Percentiles rank a stretch among this genome's conserved stretches.
phyloP scores from a whole-genome alignment of 192 early-diverging fungal species.

The Rhizophagus prolifer region DNA sequence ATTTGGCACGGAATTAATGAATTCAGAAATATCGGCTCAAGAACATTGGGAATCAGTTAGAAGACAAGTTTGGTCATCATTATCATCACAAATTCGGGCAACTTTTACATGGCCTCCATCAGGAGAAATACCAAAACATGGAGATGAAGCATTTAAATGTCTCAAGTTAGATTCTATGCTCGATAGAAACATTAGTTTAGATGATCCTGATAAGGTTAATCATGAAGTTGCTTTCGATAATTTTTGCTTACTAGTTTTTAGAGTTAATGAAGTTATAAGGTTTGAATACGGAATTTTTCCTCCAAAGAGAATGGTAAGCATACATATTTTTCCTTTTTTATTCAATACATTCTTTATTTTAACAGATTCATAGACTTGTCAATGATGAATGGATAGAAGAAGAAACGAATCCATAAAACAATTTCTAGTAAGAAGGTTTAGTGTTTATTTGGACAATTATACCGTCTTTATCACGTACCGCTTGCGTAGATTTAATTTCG shows the following conservation, averaged over 20 bases:
- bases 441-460: slow-evolving; percentile 4
- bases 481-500: neutral
- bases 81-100: slow-evolving; percentile 60
- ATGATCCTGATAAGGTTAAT: slow-evolving; percentile 53
- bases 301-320: slow-evolving; percentile 51
- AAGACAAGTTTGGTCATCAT: slow-evolving; percentile 52
- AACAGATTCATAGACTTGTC: neutral
- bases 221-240: slow-evolving; percentile 76
- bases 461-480: neutral
- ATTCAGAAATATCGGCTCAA: slow-evolving; percentile 37
- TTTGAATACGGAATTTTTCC: slow-evolving; percentile 51
- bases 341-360: neutral
- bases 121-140: slow-evolving; percentile 52
- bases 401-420: neutral
- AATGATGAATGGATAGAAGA: neutral
- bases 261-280: slow-evolving; percentile 61
- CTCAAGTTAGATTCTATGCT: slow-evolving; percentile 54
- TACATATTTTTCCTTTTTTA: too few relatives aligned
- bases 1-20: slow-evolving; percentile 25
- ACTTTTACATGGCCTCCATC: slow-evolving; percentile 68
- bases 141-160: slow-evolving; percentile 57
- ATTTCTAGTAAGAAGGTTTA: neutral
- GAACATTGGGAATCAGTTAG: slow-evolving; percentile 73
- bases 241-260: slow-evolving; percentile 71
- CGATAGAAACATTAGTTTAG: slow-evolving; percentile 30